These are phyloP conservation scores for Calonectria naviculata DNA, from an alignment of 2,329 filamentous ascomycete species.

Conservation along the genomic window DNA sequence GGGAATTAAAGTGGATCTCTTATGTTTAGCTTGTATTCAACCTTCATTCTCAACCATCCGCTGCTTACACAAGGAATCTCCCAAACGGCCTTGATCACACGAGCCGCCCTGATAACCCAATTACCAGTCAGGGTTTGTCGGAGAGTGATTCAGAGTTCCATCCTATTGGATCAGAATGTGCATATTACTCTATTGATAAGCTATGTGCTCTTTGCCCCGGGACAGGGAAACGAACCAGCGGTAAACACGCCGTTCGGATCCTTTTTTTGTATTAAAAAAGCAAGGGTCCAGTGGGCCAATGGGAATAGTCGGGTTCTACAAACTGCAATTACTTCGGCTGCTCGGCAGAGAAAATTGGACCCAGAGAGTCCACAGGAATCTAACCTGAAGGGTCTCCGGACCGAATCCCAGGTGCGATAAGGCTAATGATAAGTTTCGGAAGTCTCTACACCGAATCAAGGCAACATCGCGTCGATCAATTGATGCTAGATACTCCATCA, in stretches of 20 bases:
- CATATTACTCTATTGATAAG: background rate
- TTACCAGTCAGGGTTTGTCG: background rate
- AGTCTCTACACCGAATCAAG: background rate
- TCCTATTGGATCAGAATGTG: background rate
- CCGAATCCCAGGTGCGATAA: background rate
- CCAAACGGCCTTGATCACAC: background rate
- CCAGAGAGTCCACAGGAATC: background rate
- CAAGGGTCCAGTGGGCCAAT: background rate
- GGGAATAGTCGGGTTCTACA: background rate
- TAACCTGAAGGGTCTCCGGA: background rate
- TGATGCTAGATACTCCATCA: background rate
- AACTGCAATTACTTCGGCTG: background rate
- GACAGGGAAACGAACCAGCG: background rate
- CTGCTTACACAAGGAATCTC: background rate
- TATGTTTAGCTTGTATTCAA: background rate
- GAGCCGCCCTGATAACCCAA: background rate
- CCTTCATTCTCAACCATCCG: background rate
- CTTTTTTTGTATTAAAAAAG: background rate
- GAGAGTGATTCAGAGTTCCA: background rate
- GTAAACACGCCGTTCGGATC: background rate
- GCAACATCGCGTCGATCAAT: background rate
- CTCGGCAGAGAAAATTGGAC: background rate
- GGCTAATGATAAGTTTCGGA: background rate
- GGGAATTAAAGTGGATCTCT: background rate
- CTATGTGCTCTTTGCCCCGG: background rate